Evolutionary conservation across 495 filamentous ascomycete species (phyloP), one percentile per base, ranked within the genome.

Genomic region (Penicilliopsis zonata): DNA sequence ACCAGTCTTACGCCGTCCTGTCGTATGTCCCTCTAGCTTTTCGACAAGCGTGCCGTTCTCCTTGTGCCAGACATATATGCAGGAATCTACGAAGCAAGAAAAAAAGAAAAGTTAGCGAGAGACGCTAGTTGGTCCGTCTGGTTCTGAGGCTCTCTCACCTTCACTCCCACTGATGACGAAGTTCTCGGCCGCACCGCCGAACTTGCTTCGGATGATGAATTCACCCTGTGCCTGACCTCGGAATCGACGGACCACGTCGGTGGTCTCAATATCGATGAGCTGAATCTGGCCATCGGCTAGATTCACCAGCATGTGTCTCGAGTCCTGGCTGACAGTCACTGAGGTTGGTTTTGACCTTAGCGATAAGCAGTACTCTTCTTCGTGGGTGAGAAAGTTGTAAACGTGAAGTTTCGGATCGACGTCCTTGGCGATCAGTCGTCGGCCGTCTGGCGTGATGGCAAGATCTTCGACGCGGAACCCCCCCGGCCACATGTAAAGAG

Each of bases 151-250:
- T n/a, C n/a, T n/a, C n/a, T n/a, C n/a, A 90, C 88, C 86, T 74
- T 95, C 85, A 47, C 86, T 92, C 14, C 90, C 90, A 49, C 79
- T 84, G 12, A 90, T 69, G 17, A 96, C 74, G 50, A 96, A 90
- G 46, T 78, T 85, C 60, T 95, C 87, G 29, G 77, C 72, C 1
- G 90, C 86, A 10, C 90, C 90, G 4, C 92, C 90, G 58, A 94
- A 87, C 3, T 61, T 59, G 52, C 76, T 82, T 26, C 90, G 61
- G 41, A 98, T 92, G 12, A 92, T 70, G 42, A 64, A 92, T 3
- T 72, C 49, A 15, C 68, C 71, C 40, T 84, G 82, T 33, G 65
- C 70, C 35, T 87, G 78, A 7, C 86, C 86, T 5, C 64, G 55
- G 52, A 81, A 98, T 20, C 62, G 67, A 36, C 79, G 74, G 20